These are phyloP conservation scores for Plenodomus biglobosus DNA, from an alignment of 2,329 filamentous ascomycete species.

Conservation along the genomic window DNA sequence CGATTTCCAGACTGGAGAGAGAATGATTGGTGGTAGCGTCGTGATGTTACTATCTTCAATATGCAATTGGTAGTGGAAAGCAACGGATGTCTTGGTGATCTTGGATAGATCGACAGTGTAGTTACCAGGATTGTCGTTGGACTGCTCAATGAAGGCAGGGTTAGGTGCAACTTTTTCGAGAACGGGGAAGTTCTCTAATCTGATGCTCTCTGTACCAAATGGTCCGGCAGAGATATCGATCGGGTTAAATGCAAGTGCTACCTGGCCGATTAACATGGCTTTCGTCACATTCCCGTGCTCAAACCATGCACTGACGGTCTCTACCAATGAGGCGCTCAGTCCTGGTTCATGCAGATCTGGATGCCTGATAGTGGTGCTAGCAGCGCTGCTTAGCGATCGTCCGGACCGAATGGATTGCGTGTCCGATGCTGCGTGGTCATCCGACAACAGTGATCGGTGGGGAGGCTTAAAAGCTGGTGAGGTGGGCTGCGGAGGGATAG, in stretches of 20 bases:
- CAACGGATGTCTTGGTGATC: conserved; percentile 72
- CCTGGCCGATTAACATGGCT: conserved; percentile 79
- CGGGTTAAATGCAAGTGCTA: conserved; percentile 80
- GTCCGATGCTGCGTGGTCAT: conserved; percentile 70
- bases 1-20: conserved; percentile 79
- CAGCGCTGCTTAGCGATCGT: conserved; percentile 70
- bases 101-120: conserved; percentile 75
- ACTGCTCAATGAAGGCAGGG: conserved; percentile 80
- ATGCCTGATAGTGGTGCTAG: conserved; percentile 67
- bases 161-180: conserved; percentile 94
- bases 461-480: conserved; percentile 42
- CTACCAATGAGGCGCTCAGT: conserved; percentile 84
- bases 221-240: conserved; percentile 48
- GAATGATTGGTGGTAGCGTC: conserved; percentile 68
- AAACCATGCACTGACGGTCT: conserved; percentile 85
- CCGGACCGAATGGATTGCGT: conserved; percentile 89
- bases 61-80: conserved; percentile 91
- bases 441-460: conserved; percentile 40
- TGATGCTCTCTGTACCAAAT: conserved; percentile 64
- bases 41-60: conserved; percentile 58
- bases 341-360: conserved; percentile 78
- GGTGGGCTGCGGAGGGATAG: conserved; percentile 33
- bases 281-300: conserved; percentile 71
- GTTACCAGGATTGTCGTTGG: conserved; percentile 69
- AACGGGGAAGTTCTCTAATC: conserved; percentile 83